These are phyloP conservation scores for Kazachstania bromeliacearum DNA, from an alignment of 805 yeast genomes.

Conservation along the genomic window DNA sequence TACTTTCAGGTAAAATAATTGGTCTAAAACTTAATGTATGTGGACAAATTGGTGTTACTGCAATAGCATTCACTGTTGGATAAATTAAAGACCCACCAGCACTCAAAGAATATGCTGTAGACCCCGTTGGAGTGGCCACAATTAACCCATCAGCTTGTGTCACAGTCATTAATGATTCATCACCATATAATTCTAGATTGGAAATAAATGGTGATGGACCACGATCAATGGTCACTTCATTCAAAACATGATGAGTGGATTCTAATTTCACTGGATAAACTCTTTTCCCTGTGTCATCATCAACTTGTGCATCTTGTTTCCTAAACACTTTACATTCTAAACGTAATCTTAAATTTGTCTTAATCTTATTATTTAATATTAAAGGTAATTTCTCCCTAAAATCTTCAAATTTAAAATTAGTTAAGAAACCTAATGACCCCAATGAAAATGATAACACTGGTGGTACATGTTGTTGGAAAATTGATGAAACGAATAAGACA, in stretches of 20 bases:
- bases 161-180: slow-evolving; percentile 71
- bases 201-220: slow-evolving; percentile 93
- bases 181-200: slow-evolving; percentile 81
- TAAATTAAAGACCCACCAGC: slow-evolving; percentile 95
- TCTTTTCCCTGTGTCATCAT: slow-evolving; percentile 36
- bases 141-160: slow-evolving; percentile 94
- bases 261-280: slow-evolving; percentile 25
- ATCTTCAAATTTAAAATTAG: slow-evolving; percentile 73
- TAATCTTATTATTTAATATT: slow-evolving; percentile 62
- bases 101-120: slow-evolving; percentile 89
- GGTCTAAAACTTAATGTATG: slow-evolving; percentile 92
- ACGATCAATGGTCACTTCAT: slow-evolving; percentile 84
- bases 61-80: slow-evolving; percentile 86
- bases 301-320: slow-evolving; percentile 24
- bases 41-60: slow-evolving; percentile 93
- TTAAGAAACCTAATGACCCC: slow-evolving; percentile 88
- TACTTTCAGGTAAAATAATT: slow-evolving; percentile 85
- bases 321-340: slow-evolving; percentile 68
- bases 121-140: slow-evolving; percentile 90
- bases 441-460: slow-evolving; percentile 83
- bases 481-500: slow-evolving; percentile 75
- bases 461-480: slow-evolving; percentile 80
- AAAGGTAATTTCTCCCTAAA: slow-evolving; percentile 49
- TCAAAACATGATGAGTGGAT: slow-evolving; percentile 68
- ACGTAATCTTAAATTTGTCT: slow-evolving; percentile 76